Conservation (phyloP, 768 basidiomycete species). For the Lactifluus pinguis region DNA sequence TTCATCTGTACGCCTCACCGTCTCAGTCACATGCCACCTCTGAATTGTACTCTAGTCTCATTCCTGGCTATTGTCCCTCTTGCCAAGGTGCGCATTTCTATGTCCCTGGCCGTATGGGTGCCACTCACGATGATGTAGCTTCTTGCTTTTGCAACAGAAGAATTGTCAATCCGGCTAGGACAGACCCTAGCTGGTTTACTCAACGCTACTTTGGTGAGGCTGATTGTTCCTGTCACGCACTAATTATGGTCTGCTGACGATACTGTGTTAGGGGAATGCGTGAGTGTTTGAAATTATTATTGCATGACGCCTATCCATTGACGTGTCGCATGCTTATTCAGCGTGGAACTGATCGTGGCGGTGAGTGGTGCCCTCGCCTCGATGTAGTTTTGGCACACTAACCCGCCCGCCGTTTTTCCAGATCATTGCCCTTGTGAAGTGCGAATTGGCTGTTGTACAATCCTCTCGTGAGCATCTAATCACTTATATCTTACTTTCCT, state of each 20-base stretch:
- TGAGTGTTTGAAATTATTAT: constrained; percentile 10
- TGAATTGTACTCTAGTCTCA: constrained; percentile 37
- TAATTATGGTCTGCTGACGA: not conserved
- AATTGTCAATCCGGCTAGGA: constrained; percentile 72
- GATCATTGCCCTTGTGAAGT: constrained; percentile 39
- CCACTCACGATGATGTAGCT: constrained; percentile 34
- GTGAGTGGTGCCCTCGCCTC: constrained; percentile 22
- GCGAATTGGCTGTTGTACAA: constrained; percentile 38
- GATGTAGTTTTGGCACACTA: constrained; percentile 5
- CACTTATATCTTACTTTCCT: not conserved
- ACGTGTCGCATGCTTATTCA: constrained; percentile 9
- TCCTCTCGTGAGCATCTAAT: constrained; percentile 30
- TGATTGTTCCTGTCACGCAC: not conserved
- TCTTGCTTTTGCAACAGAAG: constrained; percentile 79
- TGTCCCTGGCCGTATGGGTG: not conserved
- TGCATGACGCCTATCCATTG: not conserved
- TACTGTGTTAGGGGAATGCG: constrained; percentile 23
- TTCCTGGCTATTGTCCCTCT: constrained; percentile 81
- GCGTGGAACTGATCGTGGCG: constrained; percentile 37
- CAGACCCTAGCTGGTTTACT: constrained; percentile 76
- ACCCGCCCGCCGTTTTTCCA: constrained; percentile 17
- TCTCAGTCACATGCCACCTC: not conserved
- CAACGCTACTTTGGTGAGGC: constrained; percentile 69
- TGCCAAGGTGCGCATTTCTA: constrained; percentile 46
- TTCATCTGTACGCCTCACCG: constrained; percentile 54